Evolutionary conservation across 495 filamentous ascomycete genomes (phyloP).

Genomic region (Neurospora sp.): DNA sequence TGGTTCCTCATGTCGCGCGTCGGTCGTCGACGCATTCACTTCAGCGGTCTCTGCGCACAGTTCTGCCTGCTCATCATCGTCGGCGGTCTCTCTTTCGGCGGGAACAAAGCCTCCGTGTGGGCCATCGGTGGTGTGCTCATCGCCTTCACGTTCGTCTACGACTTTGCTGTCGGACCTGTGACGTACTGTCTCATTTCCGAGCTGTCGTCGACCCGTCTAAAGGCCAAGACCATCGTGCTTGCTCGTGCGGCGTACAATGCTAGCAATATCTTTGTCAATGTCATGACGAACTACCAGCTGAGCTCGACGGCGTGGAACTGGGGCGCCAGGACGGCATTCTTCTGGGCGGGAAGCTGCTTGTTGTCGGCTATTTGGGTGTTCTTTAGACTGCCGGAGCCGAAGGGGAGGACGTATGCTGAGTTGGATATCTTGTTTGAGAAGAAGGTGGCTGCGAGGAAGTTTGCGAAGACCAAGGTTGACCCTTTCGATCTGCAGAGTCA

Average conservation of each 20-base stretch:
- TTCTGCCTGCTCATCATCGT: constrained; percentile 30
- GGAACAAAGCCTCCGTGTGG: constrained; percentile 16
- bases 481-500: constrained; percentile 12
- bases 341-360: constrained; percentile 42
- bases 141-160: constrained; percentile 43
- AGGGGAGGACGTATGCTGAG: constrained; percentile 36
- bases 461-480: constrained; percentile 18
- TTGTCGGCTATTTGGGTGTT: constrained; percentile 28
- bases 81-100: constrained; percentile 21
- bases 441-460: constrained; percentile 30
- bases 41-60: constrained; percentile 30
- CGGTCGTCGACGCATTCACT: constrained; percentile 43
- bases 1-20: constrained; percentile 41
- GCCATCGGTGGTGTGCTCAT: constrained; percentile 40
- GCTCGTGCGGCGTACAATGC: constrained; percentile 44
- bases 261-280: constrained; percentile 31
- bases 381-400: constrained; percentile 26
- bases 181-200: constrained; percentile 47
- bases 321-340: constrained; percentile 36
- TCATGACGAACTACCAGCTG: constrained; percentile 42
- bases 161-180: constrained; percentile 45
- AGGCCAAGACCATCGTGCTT: constrained; percentile 46
- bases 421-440: constrained; percentile 41
- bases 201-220: constrained; percentile 41
- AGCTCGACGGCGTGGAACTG: constrained; percentile 43